Conservation (phyloP, 2,329 filamentous ascomycete genomes). For the Berkeleyomyces basicola region DNA sequence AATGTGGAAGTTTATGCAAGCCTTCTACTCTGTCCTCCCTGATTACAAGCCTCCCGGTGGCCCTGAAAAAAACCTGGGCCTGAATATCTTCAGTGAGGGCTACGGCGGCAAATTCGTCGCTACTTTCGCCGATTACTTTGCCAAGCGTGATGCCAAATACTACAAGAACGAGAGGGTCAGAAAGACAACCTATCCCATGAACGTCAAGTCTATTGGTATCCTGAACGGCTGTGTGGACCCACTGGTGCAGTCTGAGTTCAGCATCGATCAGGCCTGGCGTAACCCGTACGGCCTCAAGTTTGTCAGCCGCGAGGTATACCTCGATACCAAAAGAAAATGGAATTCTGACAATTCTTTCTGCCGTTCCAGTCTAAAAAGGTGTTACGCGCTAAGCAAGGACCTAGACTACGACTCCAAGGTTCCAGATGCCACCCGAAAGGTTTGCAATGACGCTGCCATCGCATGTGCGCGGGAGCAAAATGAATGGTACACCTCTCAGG, state of each 20-base stretch:
- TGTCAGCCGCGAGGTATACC: constrained; percentile 23
- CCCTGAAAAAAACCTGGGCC: not conserved
- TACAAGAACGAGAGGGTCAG: not conserved
- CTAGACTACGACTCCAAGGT: constrained; percentile 28
- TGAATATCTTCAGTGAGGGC: constrained; percentile 53
- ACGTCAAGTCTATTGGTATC: constrained; percentile 47
- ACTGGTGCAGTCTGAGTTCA: constrained; percentile 40
- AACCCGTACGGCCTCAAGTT: constrained; percentile 49
- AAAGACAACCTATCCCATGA: constrained; percentile 19
- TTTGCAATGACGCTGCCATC: constrained; percentile 18
- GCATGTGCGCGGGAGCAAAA: not conserved
- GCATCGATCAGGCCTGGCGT: constrained; percentile 39
- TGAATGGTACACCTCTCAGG: constrained; percentile 20
- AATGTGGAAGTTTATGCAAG: constrained; percentile 49
- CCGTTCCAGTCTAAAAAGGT: not conserved
- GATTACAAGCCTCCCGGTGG: constrained; percentile 31
- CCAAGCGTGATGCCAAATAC: constrained; percentile 42
- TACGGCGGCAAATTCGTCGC: constrained; percentile 57
- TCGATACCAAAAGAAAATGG: constrained; percentile 16
- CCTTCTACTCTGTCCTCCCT: constrained; percentile 41
- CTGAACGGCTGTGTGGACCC: constrained; percentile 56
- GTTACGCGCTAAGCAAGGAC: constrained; percentile 19
- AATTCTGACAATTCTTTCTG: not conserved
- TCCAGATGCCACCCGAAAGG: not conserved
- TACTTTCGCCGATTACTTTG: constrained; percentile 40